phyloP scores from a whole-genome alignment of 2,329 filamentous ascomycete genomes.

The Colletotrichum zoysiae region DNA sequence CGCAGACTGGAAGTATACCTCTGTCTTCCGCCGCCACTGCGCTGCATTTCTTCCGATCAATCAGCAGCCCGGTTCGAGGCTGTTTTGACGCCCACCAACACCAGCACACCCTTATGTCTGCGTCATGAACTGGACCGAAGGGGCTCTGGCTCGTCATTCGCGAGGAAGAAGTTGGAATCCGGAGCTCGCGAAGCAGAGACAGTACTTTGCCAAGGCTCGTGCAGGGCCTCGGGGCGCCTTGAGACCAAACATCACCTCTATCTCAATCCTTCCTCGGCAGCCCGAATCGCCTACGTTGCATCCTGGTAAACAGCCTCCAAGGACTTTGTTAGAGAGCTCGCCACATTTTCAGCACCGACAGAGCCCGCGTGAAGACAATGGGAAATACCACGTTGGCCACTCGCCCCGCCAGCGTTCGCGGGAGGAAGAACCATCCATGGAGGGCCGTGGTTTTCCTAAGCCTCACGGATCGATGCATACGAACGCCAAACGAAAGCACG shows the following conservation, averaged over 20 bases:
- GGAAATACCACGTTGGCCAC: too few relatives aligned
- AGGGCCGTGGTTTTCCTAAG: neutral
- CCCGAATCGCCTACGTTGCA: neutral
- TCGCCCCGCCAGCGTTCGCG: neutral
- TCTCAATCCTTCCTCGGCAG: conserved; percentile 47
- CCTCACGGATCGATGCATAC: neutral
- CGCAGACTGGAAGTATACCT: neutral
- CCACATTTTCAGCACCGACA: conserved; percentile 41
- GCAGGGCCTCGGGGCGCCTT: neutral
- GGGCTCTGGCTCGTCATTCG: conserved; percentile 53
- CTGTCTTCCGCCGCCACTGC: neutral
- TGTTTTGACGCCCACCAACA: neutral
- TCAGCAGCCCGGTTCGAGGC: too few relatives aligned
- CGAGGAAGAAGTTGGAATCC: conserved; percentile 50
- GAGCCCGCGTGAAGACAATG: conserved; percentile 36
- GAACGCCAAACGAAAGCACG: conserved; percentile 9
- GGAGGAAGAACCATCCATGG: neutral
- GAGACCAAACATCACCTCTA: neutral
- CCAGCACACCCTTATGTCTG: neutral
- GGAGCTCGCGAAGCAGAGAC: conserved; percentile 52
- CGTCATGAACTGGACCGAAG: conserved; percentile 59
- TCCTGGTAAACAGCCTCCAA: neutral
- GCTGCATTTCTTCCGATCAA: neutral
- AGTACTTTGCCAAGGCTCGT: conserved; percentile 54
- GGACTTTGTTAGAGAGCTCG: neutral